Base-by-base conservation (phyloP, 768 basidiomycete species). In the Tubosaeta brunneosetosa region DNA sequence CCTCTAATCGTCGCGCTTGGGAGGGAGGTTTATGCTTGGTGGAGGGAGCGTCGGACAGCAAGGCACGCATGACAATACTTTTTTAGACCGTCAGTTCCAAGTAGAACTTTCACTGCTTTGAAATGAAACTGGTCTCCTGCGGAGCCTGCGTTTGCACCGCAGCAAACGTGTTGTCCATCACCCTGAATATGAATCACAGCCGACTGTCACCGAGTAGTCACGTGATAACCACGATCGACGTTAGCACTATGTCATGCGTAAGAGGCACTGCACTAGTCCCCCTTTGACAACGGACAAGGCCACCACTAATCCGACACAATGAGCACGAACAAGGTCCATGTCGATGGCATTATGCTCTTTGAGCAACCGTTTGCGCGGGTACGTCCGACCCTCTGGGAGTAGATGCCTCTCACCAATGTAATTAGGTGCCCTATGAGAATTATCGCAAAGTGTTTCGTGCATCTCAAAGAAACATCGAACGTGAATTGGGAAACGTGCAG, bases 391-490 rank as follows among this genome's bases (percentile, higher is more conserved):
- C 36, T 50, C 33, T 19, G 19, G 11, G n/a, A 29, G 26, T 44
- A 47, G 26, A 19, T 22, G 34, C 44, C 45, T 29, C 53, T 62
- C 53, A 67, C 49, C 11, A 41, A 49, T 46, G 32, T 44, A 38
- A 44, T 36, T 58, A 94, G 92, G 89, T 92, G 12, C 92, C 92
- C 11, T 90, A 86, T 69, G 92, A 94, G 73, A 88, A 88, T 60
- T 89, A 91, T 63, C 84, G 89, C 61, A 90, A 88, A 70, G 78
- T 86, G n/a, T 94, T 94, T 64, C 83, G 91, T 32, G 79, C 84
- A 16, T 84, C 86, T 1, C 90, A 92, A 66, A 84, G 83, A 71
- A 78, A 84, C 55, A 83, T 92, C 50, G 92, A 94, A 68, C 83
- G 86, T 52, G 91, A 94, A 61, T 68, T 89, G 38, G 78, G 76